Percentiles rank a stretch among this genome's conserved stretches.
Conservation (phyloP, 2,329 filamentous ascomycete species). For the Trichoderma afroharzianum region DNA sequence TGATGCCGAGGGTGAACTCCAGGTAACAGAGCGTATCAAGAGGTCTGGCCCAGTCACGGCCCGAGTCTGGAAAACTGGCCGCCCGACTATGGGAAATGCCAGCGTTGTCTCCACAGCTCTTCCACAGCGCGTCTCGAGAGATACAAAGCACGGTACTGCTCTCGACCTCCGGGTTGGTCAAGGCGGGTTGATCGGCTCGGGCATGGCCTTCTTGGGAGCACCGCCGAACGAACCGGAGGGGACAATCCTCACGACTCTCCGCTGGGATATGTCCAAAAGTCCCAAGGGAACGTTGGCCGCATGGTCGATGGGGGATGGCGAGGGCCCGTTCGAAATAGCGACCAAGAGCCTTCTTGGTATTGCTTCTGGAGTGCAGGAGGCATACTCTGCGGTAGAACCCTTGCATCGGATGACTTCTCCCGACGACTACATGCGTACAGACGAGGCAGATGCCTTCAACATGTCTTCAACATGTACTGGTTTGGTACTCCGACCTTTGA, state of each 20-base stretch:
- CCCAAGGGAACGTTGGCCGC: background rate
- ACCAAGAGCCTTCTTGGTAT: background rate
- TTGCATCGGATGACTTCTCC: background rate
- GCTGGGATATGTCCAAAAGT: background rate
- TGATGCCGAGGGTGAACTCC: background rate
- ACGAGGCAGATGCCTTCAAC: background rate
- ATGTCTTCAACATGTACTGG: too few relatives aligned
- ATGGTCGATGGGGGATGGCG: background rate
- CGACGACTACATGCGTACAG: background rate
- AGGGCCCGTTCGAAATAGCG: background rate
- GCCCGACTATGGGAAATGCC: background rate
- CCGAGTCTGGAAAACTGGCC: background rate
- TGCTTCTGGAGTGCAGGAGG: background rate
- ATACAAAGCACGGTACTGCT: background rate
- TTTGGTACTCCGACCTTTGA: background rate
- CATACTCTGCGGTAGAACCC: background rate
- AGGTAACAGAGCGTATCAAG: background rate
- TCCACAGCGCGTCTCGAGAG: background rate
- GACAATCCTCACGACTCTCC: background rate
- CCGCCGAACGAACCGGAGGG: background rate
- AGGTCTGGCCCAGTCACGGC: background rate
- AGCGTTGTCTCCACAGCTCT: background rate
- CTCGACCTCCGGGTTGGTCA: background rate
- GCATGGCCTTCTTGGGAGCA: background rate
- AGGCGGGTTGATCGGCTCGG: background rate